Evolutionary conservation across 1,139 yeast species (phyloP), one percentile per base, ranked within the genome.

Genomic region (Candida frijolesensis): DNA sequence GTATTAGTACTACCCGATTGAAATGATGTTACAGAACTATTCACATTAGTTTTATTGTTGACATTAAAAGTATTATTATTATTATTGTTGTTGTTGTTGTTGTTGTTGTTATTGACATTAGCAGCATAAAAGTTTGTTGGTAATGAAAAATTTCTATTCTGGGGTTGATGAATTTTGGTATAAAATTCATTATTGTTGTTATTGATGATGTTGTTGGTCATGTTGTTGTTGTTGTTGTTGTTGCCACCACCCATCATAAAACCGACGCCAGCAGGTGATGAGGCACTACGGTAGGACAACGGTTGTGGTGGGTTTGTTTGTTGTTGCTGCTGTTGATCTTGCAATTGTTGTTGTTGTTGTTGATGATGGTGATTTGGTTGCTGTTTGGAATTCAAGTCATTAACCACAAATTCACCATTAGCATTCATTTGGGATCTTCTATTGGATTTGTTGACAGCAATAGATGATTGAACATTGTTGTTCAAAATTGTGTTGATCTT

Each of bases 401-500:
- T 54, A 18, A 54, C 54, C 16, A 66, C 56, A 51, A 69, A 69
- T 50, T 69, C 74, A 1, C 72, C 72, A 51, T 68, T 66, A 9
- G 72, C 64, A 55, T 65, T 68, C 71, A 67, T 66, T 51, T 66
- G 58, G 35, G 45, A 48, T 18, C 47, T 55, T 61, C 45, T 59
- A 48, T 42, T 47, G 18, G 40, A 30, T 34, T 42, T 44, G 29
- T 41, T 42, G 14, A 45, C 7, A 15, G 52, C 34, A 27, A 42
- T 35, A 2, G 52, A 34, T 2, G 50, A 25, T 35, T 51, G 18
- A 14, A 22, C 42, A 32, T 38, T 43, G 46, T 54, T 48, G 39
- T 53, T 70, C 52, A 74, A 62, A 44, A 76, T 65, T 33, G 66
- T 60, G 51, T 73, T 73, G 53, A 76, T 73, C 57, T 76, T 77